These are phyloP conservation scores for Exophiala mesophila DNA, from an alignment of 2,329 filamentous ascomycete genomes.

Conservation along the genomic window DNA sequence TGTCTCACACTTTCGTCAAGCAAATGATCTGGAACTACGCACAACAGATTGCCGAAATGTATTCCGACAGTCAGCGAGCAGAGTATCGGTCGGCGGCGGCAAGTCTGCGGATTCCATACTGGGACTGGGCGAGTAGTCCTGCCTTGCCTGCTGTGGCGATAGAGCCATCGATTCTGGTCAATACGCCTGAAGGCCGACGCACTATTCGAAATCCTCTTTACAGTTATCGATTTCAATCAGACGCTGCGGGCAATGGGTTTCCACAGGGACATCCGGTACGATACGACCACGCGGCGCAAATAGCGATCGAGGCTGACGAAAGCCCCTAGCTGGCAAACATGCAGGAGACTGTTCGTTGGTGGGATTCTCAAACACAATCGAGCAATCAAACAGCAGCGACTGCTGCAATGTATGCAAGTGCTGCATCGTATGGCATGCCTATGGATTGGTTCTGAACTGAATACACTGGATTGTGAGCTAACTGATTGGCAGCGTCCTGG, in stretches of 20 bases:
- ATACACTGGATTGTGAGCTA: no score
- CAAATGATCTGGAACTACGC: slow-evolving; percentile 37
- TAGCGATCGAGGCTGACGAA: background rate
- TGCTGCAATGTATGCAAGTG: slow-evolving; percentile 19
- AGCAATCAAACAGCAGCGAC: slow-evolving; percentile 23
- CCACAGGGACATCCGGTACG: slow-evolving; percentile 21
- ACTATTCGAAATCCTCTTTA: slow-evolving; percentile 44
- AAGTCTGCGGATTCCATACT: slow-evolving; percentile 45
- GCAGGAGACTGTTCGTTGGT: slow-evolving; percentile 21
- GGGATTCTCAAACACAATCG: slow-evolving; percentile 10
- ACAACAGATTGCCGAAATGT: slow-evolving; percentile 35
- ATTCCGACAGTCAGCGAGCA: slow-evolving; percentile 43
- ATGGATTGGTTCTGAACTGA: background rate
- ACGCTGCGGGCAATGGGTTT: slow-evolving; percentile 24
- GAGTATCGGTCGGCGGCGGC: slow-evolving; percentile 44
- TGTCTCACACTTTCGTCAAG: slow-evolving; percentile 20
- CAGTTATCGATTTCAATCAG: slow-evolving; percentile 34
- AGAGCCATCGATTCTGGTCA: slow-evolving; percentile 38
- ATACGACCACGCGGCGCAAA: background rate
- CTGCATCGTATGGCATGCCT: slow-evolving; percentile 14
- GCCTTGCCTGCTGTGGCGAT: slow-evolving; percentile 35
- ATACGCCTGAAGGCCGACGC: slow-evolving; percentile 36
- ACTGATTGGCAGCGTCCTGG: slow-evolving; percentile 14
- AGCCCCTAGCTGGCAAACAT: slow-evolving; percentile 19
- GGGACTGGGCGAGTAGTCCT: slow-evolving; percentile 45